Conservation (phyloP, 2,329 filamentous ascomycete species). For the Monosporascus ibericus region DNA sequence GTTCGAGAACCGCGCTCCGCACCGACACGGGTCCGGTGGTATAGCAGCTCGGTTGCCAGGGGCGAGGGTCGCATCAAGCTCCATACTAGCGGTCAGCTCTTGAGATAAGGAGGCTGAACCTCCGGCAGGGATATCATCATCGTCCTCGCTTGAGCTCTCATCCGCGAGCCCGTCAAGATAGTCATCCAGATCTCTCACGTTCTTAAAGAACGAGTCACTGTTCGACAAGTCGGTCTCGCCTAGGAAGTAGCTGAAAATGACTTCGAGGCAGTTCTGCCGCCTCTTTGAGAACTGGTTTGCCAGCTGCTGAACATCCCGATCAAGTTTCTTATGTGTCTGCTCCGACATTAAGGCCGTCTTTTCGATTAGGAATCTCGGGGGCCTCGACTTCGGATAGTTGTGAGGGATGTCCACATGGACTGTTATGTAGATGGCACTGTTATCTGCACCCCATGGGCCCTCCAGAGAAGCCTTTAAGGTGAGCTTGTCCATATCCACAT, state of each 20-base stretch:
- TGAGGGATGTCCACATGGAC: conserved; percentile 54
- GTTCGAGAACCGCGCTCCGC: conserved; percentile 55
- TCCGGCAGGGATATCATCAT: conserved; percentile 47
- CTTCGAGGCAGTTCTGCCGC: conserved; percentile 56
- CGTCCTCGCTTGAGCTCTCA: conserved; percentile 80
- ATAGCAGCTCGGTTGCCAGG: conserved; percentile 46
- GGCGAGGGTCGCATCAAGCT: conserved; percentile 47
- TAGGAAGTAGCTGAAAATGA: conserved; percentile 56
- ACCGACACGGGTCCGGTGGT: conserved; percentile 51
- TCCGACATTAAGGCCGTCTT: conserved; percentile 58
- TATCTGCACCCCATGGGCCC: conserved; percentile 56
- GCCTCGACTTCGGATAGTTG: conserved; percentile 51
- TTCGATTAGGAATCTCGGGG: conserved; percentile 55
- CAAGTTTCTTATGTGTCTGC: conserved; percentile 46
- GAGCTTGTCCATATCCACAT: conserved; percentile 57
- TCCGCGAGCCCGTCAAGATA: conserved; percentile 53
- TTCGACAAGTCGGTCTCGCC: conserved; percentile 56
- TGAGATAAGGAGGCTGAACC: conserved; percentile 56
- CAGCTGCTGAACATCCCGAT: conserved; percentile 50
- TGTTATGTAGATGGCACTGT: conserved; percentile 55
- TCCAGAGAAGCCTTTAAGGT: conserved; percentile 55
- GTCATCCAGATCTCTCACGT: conserved; percentile 57
- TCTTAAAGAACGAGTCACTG: conserved; percentile 57
- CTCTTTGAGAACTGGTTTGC: conserved; percentile 48
- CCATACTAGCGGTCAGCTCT: conserved; percentile 49